Percentiles rank a stretch among this genome's conserved stretches.
Evolutionary conservation across 2,329 filamentous ascomycete genomes (phyloP).

Genomic region (Aspergillus neoniger): DNA sequence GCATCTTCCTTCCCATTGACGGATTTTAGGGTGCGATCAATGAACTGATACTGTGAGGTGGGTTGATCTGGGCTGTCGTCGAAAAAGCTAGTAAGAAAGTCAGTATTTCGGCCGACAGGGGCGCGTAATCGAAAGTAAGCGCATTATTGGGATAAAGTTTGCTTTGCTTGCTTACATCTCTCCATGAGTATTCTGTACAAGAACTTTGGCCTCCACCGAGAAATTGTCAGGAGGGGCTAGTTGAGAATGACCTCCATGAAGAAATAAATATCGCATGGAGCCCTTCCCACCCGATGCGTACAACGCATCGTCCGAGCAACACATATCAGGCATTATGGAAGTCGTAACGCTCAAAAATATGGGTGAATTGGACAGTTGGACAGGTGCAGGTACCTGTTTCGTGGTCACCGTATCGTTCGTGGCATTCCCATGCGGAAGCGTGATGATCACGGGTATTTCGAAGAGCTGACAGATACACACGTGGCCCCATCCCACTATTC

Average conservation of each 20-base stretch:
- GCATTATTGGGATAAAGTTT: too few relatives aligned
- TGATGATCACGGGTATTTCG: too few relatives aligned
- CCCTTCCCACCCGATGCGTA: conserved; percentile 8
- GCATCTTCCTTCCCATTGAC: background rate
- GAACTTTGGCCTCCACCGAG: conserved; percentile 4
- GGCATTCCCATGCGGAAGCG: too few relatives aligned
- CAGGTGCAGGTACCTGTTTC: too few relatives aligned
- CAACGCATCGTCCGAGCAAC: background rate
- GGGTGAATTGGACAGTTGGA: too few relatives aligned
- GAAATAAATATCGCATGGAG: conserved; percentile 8
- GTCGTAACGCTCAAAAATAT: too few relatives aligned
- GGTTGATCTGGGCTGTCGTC: background rate
- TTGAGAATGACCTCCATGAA: conserved; percentile 1
- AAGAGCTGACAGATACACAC: too few relatives aligned
- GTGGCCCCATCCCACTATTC: too few relatives aligned
- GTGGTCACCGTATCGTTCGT: too few relatives aligned
- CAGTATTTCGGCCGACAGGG: too few relatives aligned
- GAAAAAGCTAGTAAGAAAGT: background rate
- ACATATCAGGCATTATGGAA: too few relatives aligned
- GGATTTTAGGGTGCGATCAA: background rate
- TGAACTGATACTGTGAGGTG: conserved; percentile 1
- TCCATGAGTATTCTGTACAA: background rate
- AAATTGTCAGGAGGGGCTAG: background rate
- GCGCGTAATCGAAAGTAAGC: too few relatives aligned
- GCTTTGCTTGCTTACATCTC: background rate